Evolutionary conservation across 1,139 yeast genomes (phyloP).

Genomic region (Lodderomyces oxycetoniae): DNA sequence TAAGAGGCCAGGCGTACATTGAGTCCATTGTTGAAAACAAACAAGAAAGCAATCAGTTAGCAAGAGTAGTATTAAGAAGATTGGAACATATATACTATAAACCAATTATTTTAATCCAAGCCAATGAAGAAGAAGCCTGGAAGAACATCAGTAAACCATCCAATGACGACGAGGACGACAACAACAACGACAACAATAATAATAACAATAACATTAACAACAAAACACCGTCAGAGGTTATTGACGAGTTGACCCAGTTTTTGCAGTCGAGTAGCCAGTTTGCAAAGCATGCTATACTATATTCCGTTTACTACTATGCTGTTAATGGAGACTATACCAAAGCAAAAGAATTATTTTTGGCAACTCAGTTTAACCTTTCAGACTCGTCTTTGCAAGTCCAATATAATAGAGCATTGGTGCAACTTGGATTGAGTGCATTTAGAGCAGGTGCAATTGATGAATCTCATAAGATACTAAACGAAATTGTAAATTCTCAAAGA

Average conservation of each 20-base stretch:
- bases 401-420: conserved; percentile 93
- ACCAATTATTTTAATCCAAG: conserved; percentile 68
- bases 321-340: conserved; percentile 75
- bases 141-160: conserved; percentile 27
- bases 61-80: conserved; percentile 79
- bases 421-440: conserved; percentile 94
- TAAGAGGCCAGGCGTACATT: conserved; percentile 81
- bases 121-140: conserved; percentile 62
- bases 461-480: conserved; percentile 82
- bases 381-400: conserved; percentile 85
- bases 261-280: conserved; percentile 47
- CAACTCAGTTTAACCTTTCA: conserved; percentile 79
- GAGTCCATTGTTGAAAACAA: conserved; percentile 53
- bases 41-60: conserved; percentile 54
- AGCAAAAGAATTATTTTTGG: conserved; percentile 84
- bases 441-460: conserved; percentile 83
- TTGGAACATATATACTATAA: conserved; percentile 92
- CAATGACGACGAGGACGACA: conserved; percentile 54
- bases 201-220: conserved; percentile 33
- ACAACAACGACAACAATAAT: too few relatives aligned
- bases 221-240: conserved; percentile 37
- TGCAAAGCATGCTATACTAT: conserved; percentile 73
- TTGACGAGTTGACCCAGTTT: conserved; percentile 61
- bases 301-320: conserved; percentile 87
- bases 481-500: conserved; percentile 80